Conservation (phyloP, 2,329 filamentous ascomycete species). For the Ambrosiella xylebori region DNA sequence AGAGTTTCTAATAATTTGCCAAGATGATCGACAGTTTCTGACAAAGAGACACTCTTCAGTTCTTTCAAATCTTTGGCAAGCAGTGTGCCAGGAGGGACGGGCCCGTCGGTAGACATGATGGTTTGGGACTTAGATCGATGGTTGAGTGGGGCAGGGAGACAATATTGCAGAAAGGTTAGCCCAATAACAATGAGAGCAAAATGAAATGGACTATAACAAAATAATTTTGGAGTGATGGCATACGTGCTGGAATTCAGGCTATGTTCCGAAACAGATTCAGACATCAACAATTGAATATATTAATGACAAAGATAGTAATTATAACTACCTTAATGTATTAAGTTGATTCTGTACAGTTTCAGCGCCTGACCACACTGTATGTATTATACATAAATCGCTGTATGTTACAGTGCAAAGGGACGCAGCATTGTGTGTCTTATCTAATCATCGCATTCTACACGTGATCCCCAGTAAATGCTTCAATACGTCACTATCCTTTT, state of each 20-base stretch:
- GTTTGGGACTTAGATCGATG: background rate
- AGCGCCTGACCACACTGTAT: background rate
- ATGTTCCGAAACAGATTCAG: too few species aligned
- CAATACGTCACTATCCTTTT: constrained; percentile 2
- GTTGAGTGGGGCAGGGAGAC: background rate
- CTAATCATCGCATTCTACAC: background rate
- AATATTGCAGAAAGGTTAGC: background rate
- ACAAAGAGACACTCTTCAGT: constrained; percentile 50
- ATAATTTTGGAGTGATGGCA: too few species aligned
- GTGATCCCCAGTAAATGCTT: background rate
- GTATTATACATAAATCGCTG: background rate
- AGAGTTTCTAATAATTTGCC: constrained; percentile 70
- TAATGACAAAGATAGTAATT: too few species aligned
- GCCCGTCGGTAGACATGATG: constrained; percentile 12
- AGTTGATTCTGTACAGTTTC: too few species aligned
- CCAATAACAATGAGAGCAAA: background rate
- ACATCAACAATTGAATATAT: too few species aligned
- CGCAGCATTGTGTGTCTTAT: background rate
- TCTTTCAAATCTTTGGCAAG: constrained; percentile 53
- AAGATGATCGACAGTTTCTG: constrained; percentile 58
- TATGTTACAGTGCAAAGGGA: background rate
- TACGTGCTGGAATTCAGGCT: too few species aligned
- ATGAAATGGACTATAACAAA: too few species aligned
- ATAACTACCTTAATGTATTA: too few species aligned
- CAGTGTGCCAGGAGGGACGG: constrained; percentile 36